Evolutionary conservation across 345 rosid genomes (phyloP).

Genomic region (Angophora floribunda): DNA sequence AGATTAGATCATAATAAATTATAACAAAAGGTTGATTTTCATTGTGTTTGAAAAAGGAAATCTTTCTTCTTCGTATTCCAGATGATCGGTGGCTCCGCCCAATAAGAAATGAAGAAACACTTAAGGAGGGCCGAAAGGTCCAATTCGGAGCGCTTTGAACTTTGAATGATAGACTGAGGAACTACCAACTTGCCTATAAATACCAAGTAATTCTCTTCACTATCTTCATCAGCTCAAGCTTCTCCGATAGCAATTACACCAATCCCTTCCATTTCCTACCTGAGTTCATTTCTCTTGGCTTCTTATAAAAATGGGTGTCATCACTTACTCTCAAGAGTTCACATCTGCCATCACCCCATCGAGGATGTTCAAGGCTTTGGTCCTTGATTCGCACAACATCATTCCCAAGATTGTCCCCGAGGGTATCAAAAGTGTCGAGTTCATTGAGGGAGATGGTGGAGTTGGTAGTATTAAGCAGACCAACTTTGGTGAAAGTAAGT

Average conservation of each 20-base stretch:
- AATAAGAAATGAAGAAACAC: background rate
- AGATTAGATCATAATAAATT: background rate
- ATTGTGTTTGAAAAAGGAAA: background rate
- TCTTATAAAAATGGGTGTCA: background rate
- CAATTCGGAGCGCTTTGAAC: background rate
- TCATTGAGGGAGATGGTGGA: background rate
- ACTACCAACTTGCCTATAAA: background rate
- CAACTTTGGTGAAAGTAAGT: background rate
- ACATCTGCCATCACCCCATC: background rate
- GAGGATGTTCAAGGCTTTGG: conserved; percentile 2
- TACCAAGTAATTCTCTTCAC: background rate
- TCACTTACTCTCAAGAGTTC: background rate
- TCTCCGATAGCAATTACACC: background rate
- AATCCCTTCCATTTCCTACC: background rate
- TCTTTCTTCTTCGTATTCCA: background rate
- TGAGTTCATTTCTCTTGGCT: background rate
- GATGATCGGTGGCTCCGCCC: background rate
- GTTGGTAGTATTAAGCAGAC: background rate
- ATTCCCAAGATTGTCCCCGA: background rate
- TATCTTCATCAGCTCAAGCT: background rate
- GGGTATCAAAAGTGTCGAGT: background rate
- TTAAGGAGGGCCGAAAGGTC: background rate
- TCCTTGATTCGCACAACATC: background rate
- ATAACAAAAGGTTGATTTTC: background rate
- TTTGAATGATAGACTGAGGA: background rate